A percentile compares a stretch with the other conserved stretches of the same genome.
phyloP scores from a whole-genome alignment of 1,139 yeast genomes.

The Yamadazyma atmosphaerica region DNA sequence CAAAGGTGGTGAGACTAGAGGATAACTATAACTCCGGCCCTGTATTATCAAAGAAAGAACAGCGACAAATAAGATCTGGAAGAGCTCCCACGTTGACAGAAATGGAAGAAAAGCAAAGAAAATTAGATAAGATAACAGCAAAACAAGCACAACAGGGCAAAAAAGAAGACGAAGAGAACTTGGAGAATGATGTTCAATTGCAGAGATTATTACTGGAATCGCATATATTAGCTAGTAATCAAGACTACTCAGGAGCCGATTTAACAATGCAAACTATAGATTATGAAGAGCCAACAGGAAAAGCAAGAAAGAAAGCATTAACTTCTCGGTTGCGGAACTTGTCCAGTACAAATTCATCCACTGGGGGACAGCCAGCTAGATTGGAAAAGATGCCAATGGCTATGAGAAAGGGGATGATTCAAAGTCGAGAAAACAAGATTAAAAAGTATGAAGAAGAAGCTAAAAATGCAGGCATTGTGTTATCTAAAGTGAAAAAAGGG shows the following conservation, averaged over 20 bases:
- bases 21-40: slow-evolving; percentile 23
- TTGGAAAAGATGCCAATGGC: slow-evolving; percentile 86
- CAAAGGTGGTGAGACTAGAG: slow-evolving; percentile 38
- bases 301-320: slow-evolving; percentile 72
- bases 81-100: slow-evolving; percentile 44
- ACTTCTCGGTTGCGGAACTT: slow-evolving; percentile 63
- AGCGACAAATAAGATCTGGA: slow-evolving; percentile 36
- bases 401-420: slow-evolving; percentile 80
- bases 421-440: slow-evolving; percentile 53
- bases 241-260: slow-evolving; percentile 72
- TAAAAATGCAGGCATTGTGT: slow-evolving; percentile 80
- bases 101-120: slow-evolving; percentile 26
- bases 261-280: slow-evolving; percentile 67
- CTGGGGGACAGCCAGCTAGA: slow-evolving; percentile 39
- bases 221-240: slow-evolving; percentile 66
- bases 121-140: slow-evolving; percentile 23
- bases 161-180: slow-evolving; percentile 48
- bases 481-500: slow-evolving; percentile 66
- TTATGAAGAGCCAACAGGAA: slow-evolving; percentile 74
- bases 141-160: slow-evolving; percentile 28
- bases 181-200: slow-evolving; percentile 79
- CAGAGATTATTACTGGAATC: slow-evolving; percentile 85
- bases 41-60: slow-evolving; percentile 28
- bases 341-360: slow-evolving; percentile 51
- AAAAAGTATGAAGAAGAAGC: slow-evolving; percentile 72